Evolutionary conservation across 192 early-diverging fungal genomes (phyloP), one percentile per base, ranked within the genome.

Genomic region (Phycomyces blakesleeanus): DNA sequence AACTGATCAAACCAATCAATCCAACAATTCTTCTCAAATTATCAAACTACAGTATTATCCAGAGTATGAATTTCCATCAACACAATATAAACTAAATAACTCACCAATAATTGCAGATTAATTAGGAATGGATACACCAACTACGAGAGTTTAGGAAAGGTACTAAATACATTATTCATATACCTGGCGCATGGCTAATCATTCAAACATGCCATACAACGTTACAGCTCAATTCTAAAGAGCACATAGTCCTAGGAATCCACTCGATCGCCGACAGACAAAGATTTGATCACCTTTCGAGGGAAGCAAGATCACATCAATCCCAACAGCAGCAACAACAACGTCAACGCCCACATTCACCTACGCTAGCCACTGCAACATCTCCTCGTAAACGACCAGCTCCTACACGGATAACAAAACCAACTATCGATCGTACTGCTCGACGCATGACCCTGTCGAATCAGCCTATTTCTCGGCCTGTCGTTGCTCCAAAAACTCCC

Each of bases 201-300:
- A 12, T 34, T 26, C 24, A 34, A 54, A 3, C 12, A 10, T 41
- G 1, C 6, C 3, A 16, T 21, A 22, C 24, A 71, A 85, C 73
- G 77, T 89, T 57, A 84, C 84, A 10, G 86, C 89, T 84, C 84
- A 88, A 42, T 83, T 79, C 67, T 81, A 81, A 55, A 68, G 68
- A 50, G 65, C 68, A 22, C 59, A 76, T 57, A 77, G 79, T 18
- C 71, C 79, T 50, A 81, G 67, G 29, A 2, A 34, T 34, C 29
- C 29, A 34, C 29, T 34, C 20, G 64, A 68, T 25, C 71, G 81
- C 80, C 38, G 81, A 83, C 61, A 70, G 82, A 55, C 63, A 69
- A 58, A 74, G 66, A 38, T 66, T 80, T 38, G 72, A 78, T 39
- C 69, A 73, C 40, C 57, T 82, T 2, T 68, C 65, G 3, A 44